A percentile compares a stretch with the other conserved stretches of the same genome.
phyloP scores from a whole-genome alignment of 202 grass and related monocot species.

The Schoenoplectus tabernaemontani region DNA sequence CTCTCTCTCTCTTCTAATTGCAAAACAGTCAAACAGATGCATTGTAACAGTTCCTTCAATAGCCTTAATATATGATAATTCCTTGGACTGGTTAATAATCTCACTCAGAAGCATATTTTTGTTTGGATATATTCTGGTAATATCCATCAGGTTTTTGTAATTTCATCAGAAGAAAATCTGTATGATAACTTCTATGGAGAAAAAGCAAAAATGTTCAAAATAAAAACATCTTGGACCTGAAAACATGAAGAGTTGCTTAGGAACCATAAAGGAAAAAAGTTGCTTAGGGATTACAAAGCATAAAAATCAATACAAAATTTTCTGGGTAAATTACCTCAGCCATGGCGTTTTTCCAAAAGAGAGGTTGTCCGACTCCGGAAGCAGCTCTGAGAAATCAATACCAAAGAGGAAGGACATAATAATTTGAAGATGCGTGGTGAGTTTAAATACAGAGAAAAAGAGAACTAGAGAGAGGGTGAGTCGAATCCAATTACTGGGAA shows the following conservation, averaged over 20 bases:
- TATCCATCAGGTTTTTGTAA: background rate
- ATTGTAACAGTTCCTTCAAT: background rate
- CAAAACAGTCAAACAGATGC: background rate
- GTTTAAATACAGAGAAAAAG: constrained; percentile 14
- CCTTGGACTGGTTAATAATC: background rate
- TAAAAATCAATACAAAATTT: too few species aligned
- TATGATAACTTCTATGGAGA: too few species aligned
- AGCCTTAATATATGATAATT: background rate
- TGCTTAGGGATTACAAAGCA: too few species aligned
- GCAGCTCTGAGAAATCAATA: background rate
- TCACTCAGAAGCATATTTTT: background rate
- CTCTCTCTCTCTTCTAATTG: background rate
- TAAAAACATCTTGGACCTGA: background rate
- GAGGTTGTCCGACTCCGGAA: background rate
- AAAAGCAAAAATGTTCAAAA: too few species aligned
- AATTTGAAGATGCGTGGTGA: background rate
- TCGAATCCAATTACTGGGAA: constrained; percentile 9
- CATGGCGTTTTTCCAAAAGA: constrained; percentile 12
- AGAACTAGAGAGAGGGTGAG: background rate
- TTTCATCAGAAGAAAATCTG: background rate
- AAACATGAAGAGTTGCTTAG: background rate
- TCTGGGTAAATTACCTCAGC: constrained; percentile 2
- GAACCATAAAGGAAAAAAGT: too few species aligned
- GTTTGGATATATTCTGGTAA: background rate
- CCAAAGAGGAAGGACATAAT: background rate